Percentiles rank a stretch among this genome's conserved stretches.
Conservation (phyloP, 306 rosid genomes). For the Pyrus communis region DNA sequence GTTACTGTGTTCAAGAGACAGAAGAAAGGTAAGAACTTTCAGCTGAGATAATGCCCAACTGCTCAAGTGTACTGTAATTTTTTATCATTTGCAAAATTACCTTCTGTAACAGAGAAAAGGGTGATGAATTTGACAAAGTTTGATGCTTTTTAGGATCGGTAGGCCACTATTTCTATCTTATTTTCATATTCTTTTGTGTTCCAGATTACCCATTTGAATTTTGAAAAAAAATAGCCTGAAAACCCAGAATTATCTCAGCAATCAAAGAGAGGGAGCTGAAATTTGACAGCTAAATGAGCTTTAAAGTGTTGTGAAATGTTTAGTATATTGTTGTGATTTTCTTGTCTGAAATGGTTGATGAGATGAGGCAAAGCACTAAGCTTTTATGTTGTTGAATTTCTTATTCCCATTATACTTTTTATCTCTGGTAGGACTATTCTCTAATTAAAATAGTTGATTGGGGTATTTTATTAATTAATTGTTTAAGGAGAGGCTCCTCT, state of each 20-base stretch:
- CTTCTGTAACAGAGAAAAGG: not conserved
- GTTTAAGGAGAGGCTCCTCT: conserved; percentile 25
- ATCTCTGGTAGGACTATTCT: conserved; percentile 26
- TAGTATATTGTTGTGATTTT: conserved; percentile 15
- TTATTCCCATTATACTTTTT: conserved; percentile 12
- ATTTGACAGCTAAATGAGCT: conserved; percentile 29
- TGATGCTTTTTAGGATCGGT: conserved; percentile 41
- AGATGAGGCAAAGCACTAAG: conserved; percentile 33
- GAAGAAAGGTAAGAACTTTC: not conserved
- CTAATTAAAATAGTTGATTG: conserved; percentile 35
- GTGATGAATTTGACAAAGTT: conserved; percentile 26
- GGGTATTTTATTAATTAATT: conserved; percentile 35
- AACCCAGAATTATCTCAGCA: not conserved
- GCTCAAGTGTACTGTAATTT: not conserved
- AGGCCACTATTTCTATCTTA: conserved; percentile 32
- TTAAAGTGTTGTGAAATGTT: conserved; percentile 5
- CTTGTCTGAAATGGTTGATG: conserved; percentile 34
- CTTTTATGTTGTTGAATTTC: conserved; percentile 24
- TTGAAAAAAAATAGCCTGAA: not conserved
- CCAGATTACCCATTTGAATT: not conserved
- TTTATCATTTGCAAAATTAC: not conserved
- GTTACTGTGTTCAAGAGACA: too few species aligned
- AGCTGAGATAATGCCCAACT: conserved; percentile 11
- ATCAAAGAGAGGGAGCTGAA: conserved; percentile 2
- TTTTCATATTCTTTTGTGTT: conserved; percentile 4